Base-by-base conservation (phyloP, 768 basidiomycete genomes). In the Hemileccinum rubropunctum region DNA sequence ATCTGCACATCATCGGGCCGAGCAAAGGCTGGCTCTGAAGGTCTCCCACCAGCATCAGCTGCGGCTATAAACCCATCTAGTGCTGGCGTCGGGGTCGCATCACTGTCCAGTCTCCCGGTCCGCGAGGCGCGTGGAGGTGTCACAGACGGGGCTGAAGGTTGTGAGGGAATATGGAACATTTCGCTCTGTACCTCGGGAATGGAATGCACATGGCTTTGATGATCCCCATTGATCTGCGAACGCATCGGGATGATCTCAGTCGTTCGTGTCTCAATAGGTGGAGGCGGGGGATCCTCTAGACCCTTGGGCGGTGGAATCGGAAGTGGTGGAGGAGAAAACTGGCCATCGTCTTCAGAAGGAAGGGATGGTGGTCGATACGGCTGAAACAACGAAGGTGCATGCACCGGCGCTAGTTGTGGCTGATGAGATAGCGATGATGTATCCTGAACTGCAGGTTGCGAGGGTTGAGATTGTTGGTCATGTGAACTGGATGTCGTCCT, bases 261-360 rank as follows among this genome's bases (percentile, higher is more conserved):
- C 9, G 41, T 26, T n/a, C 65, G 62, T n/a, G 21, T 55, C 30
- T 62, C 62, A 11, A 67, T 60, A 13, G 53, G 42, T 30, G 45
- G 59, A 3, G 56, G 51, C 0, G 59, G 57, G 26, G 50, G 59
- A 44, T 62, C 54, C 33, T 67, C 64, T 14, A 32, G 45, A 14
- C 58, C 47, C 45, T 61, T 54, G 9, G 66, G 66, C 1, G 66
- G 65, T 1, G 67, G 66, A 40, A 67, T 46, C 8, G 61, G 67
- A 12, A 67, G 45, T 1, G 66, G 61, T 21, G 66, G 65, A 15
- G 66, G 66, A 11, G 66, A 67, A 40, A 28, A 65, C 30, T 59
- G 52, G 42, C 52, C 56, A 45, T 18, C 20, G 5, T 57, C 60
- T 28, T 54, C 62, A 18, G 41, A 3, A n/a, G 54, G 45, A 42